Base-by-base conservation (phyloP, 2,329 filamentous ascomycete species). In the Coniella lustricola region DNA sequence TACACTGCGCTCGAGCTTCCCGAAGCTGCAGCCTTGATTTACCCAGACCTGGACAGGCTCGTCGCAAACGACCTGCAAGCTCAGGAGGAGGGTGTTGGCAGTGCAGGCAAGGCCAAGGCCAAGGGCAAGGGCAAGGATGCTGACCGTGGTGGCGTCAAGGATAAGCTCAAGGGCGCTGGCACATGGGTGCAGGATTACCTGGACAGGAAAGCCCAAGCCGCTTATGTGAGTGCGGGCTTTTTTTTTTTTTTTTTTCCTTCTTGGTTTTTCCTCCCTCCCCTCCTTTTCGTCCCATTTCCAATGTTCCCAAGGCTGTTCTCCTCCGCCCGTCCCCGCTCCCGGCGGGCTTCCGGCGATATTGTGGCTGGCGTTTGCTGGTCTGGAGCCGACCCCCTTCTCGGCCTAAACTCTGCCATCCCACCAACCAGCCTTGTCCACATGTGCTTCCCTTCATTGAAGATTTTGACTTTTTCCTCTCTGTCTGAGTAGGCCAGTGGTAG, bases 121-220 rank as follows among this genome's bases (percentile, higher is more conserved):
- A 57, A 55, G 7, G 32, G 46, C 2, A 55, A 56, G n/a, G 62
- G 63, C 22, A 54, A 57, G 18, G 53, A 34, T 1, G 14, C 31
- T 5, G 22, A 38, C 21, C 42, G 13, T 13, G 43, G 50, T n/a
- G 41, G 37, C 5, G 45, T 44, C 13, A 50, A 46, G 38, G 29
- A 54, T 22, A 63, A 61, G 34, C 55, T 66, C 51, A 65, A 64
- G 43, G 54, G 54, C 5, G 53, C 55, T n/a, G 58, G 63, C 31
- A 56, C 62, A 40, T 69, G 57, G 54, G 60, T 77, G n/a, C 61
- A 58, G 3, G 65, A 69, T 38, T 79, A 79, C 55, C 56, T 72
- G 38, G 75, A 79, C 55, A 66, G 70, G 13, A 61, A 72, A 17
- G 69, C 71, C 0, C 69, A 72, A 42, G 71, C 72, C 0, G 56